Evolutionary conservation across 164 flowering plant genomes (phyloP), one percentile per base, ranked within the genome.

Genomic region (Buxus sempervirens): DNA sequence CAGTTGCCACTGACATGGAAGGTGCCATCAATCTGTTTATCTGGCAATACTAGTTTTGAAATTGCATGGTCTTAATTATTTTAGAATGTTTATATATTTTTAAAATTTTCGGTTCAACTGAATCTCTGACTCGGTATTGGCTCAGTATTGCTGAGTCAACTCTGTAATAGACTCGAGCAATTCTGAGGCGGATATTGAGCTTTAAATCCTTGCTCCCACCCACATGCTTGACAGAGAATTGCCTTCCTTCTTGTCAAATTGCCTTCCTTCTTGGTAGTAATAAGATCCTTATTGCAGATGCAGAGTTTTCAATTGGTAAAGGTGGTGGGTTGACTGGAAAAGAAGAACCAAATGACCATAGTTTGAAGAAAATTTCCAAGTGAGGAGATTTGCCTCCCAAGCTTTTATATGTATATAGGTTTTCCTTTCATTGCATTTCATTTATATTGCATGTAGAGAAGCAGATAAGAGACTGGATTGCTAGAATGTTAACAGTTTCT

Each of bases 1-100:
- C 28, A 1, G 53, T 53, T 60, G 64, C 42, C 54, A 38, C 71
- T 49, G 76, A 78, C 64, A 68, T 42, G 62, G 73, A 80, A 83
- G 87, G 90, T 88, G 69, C 25, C 54, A n/a, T 32, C 32, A 42
- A 14, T 70, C n/a, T n/a, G n/a, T n/a, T n/a, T n/a, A n/a, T n/a
- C n/a, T n/a, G n/a, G n/a, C n/a, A n/a, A n/a, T n/a, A n/a, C n/a
- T n/a, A n/a, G n/a, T n/a, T n/a, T n/a, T n/a, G n/a, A n/a, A n/a
- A n/a, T n/a, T n/a, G n/a, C n/a, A n/a, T n/a, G n/a, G n/a, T n/a
- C n/a, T 49, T 41, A 38, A 20, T 42, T 65, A 16, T 3, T 45
- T 67, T 57, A 32, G 3, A 32, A 32, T 32, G 7, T 32, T 3
- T 32, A 32, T 32, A 32, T 32, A 32, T 32, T 32, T 32, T 32